Evolutionary conservation across 306 rosid genomes (phyloP).

Genomic region (Sindora glabra): DNA sequence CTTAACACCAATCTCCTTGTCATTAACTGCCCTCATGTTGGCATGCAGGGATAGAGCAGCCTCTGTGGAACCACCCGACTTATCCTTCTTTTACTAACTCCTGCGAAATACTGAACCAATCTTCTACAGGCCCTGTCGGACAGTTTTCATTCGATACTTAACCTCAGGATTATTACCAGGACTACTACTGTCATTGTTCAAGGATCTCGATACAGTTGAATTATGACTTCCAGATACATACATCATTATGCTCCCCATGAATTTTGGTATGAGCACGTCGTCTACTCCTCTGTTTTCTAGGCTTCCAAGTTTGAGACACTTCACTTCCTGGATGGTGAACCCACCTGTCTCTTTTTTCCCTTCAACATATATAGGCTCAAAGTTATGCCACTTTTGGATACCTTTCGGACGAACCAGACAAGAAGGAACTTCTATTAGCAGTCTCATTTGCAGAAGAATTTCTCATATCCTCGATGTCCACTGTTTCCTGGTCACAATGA

Average conservation of each 20-base stretch:
- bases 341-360: slow-evolving; percentile 95
- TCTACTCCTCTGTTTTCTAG: slow-evolving; percentile 70
- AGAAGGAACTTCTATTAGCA: slow-evolving; percentile 31
- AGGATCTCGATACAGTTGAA: slow-evolving; percentile 30
- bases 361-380: slow-evolving; percentile 65
- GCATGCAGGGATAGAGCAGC: slow-evolving; percentile 28
- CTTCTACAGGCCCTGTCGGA: slow-evolving; percentile 59
- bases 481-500: slow-evolving; percentile 25
- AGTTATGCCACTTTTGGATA: slow-evolving; percentile 34
- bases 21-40: slow-evolving; percentile 42
- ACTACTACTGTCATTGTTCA: slow-evolving; percentile 40
- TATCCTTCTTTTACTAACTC: slow-evolving; percentile 32
- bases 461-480: slow-evolving; percentile 24
- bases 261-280: slow-evolving; percentile 61
- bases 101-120: slow-evolving; percentile 54
- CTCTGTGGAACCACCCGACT: slow-evolving; percentile 16
- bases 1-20: slow-evolving; percentile 38
- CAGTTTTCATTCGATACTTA: slow-evolving; percentile 29
- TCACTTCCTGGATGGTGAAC: slow-evolving; percentile 90
- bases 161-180: slow-evolving; percentile 40
- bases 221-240: slow-evolving; percentile 1
- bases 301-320: slow-evolving; percentile 62
- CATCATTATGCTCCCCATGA: slow-evolving; percentile 37
- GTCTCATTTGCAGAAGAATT: slow-evolving; percentile 36
- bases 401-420: slow-evolving; percentile 38